Evolutionary conservation across 2,329 filamentous ascomycete species (phyloP).

Genomic region (Ascochyta pisi): DNA sequence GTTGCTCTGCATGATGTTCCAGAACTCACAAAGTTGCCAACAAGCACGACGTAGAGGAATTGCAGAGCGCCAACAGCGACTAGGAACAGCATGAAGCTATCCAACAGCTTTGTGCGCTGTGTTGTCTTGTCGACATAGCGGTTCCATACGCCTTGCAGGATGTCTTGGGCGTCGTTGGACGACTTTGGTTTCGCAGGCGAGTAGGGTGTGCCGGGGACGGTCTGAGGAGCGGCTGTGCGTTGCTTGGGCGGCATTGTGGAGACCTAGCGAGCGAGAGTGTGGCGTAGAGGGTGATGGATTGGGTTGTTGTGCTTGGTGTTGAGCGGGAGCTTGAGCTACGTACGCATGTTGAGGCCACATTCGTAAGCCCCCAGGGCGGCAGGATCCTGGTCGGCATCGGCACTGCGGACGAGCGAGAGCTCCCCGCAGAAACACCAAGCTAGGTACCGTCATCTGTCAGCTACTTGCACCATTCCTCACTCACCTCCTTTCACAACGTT

Average conservation of each 20-base stretch:
- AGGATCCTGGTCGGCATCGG: conserved; percentile 19
- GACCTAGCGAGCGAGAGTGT: background rate
- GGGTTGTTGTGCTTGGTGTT: conserved; percentile 18
- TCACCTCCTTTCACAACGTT: background rate
- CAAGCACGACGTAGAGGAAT: conserved; percentile 90
- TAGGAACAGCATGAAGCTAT: conserved; percentile 88
- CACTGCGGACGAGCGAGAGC: conserved; percentile 14
- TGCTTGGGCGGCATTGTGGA: conserved; percentile 44
- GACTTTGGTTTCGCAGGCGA: conserved; percentile 33
- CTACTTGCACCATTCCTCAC: conserved; percentile 7
- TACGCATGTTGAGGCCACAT: conserved; percentile 36
- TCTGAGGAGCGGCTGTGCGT: conserved; percentile 27
- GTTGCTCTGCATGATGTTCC: background rate
- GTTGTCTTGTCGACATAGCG: conserved; percentile 83
- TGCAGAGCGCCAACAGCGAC: conserved; percentile 86
- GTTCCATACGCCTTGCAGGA: conserved; percentile 73
- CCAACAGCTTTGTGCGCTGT: conserved; percentile 89
- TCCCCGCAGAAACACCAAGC: conserved; percentile 24
- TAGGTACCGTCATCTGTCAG: conserved; percentile 10
- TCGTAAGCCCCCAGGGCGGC: conserved; percentile 19
- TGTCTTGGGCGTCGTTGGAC: conserved; percentile 58
- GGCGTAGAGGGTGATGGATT: conserved; percentile 7
- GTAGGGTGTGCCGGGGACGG: conserved; percentile 26
- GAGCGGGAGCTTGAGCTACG: conserved; percentile 17
- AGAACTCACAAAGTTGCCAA: conserved; percentile 86